These are phyloP conservation scores for Paraglomus brasilianum DNA, from an alignment of 192 early-diverging fungal genomes.

Conservation along the genomic window DNA sequence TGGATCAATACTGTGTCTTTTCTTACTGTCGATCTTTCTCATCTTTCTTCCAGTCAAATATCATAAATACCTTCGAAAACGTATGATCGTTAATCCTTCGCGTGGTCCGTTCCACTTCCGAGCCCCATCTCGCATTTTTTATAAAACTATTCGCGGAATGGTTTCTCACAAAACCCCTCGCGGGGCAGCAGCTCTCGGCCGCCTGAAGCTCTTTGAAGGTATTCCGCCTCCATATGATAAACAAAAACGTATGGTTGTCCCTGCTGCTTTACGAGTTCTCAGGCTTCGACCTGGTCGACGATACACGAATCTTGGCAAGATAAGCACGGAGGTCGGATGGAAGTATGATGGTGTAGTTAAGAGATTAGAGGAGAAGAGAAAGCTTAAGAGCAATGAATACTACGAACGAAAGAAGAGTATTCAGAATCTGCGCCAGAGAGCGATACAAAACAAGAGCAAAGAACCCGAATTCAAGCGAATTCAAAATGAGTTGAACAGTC, in stretches of 20 bases:
- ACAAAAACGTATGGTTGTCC: conserved; percentile 96
- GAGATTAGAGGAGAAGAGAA: conserved; percentile 98
- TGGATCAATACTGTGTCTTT: too few relatives aligned
- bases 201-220: conserved; percentile 99
- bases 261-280: conserved; percentile 95
- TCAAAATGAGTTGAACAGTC: conserved; percentile 58
- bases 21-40: not conserved
- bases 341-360: conserved; percentile 98
- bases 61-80: conserved; percentile 97
- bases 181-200: conserved; percentile 94
- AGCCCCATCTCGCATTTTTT: conserved; percentile 95
- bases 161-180: conserved; percentile 99
- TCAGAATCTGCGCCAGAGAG: conserved; percentile 65
- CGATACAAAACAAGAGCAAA: conserved; percentile 39
- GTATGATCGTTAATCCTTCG: conserved; percentile 92
- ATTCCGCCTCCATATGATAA: conserved; percentile 97
- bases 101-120: conserved; percentile 99
- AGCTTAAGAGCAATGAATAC: conserved; percentile 88
- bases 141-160: conserved; percentile 97
- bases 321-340: conserved; percentile 97
- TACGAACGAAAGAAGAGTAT: conserved; percentile 90
- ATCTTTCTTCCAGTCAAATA: conserved; percentile 71
- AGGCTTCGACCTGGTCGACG: conserved; percentile 97
- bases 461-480: conserved; percentile 53
- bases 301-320: conserved; percentile 92